Conservation (phyloP, 1,139 yeast genomes). For the Debaryomycetaceae sp. region DNA sequence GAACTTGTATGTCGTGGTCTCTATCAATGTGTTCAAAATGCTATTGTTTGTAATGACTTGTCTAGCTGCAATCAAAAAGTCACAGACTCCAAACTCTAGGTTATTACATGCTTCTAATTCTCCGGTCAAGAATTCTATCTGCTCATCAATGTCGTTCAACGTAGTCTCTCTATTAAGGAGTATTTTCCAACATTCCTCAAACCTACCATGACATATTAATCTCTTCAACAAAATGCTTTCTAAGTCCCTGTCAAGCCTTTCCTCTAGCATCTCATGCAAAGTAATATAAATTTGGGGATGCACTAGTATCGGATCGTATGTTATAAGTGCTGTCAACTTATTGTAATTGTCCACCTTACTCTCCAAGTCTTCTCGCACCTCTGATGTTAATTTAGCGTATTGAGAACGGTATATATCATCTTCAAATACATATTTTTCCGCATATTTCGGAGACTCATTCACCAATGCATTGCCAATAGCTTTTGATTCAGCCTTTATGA, state of each 20-base stretch:
- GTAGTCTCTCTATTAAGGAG: conserved; percentile 25
- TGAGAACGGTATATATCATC: conserved; percentile 3
- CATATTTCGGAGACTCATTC: neutral
- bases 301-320: conserved; percentile 31
- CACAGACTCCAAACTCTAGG: conserved; percentile 22
- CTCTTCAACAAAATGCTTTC: conserved; percentile 22
- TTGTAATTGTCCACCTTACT: conserved; percentile 27
- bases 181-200: conserved; percentile 29
- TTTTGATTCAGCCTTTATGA: conserved; percentile 15
- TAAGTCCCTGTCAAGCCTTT: conserved; percentile 18
- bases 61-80: conserved; percentile 16
- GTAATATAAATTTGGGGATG: conserved; percentile 27
- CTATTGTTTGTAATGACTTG: conserved; percentile 12
- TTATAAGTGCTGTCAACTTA: conserved; percentile 25
- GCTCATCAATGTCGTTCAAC: conserved; percentile 37
- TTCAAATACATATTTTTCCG: neutral
- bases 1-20: conserved; percentile 15
- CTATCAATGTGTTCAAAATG: conserved; percentile 18
- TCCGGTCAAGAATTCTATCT: conserved; percentile 23
- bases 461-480: conserved; percentile 10
- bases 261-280: conserved; percentile 16
- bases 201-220: conserved; percentile 30
- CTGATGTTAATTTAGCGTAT: conserved; percentile 4
- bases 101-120: conserved; percentile 17
- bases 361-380: conserved; percentile 14